Base-by-base conservation (phyloP, 192 early-diverging fungal genomes). In the Coemansia sp. region DNA sequence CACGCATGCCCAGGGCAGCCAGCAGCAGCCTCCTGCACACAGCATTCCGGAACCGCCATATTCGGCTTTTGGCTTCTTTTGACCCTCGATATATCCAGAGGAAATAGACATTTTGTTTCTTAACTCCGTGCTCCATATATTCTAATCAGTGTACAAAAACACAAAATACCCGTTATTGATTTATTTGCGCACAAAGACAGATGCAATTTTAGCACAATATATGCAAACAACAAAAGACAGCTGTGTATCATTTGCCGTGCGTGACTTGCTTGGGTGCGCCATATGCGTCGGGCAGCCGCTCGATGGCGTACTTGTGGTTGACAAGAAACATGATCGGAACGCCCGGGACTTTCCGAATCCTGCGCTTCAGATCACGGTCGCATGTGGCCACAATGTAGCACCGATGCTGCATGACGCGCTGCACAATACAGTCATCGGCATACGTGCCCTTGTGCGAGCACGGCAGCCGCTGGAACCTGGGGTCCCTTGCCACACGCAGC, bases 381-480 rank as follows among this genome's bases (percentile, higher is more conserved):
- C 97, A 99, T 7, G 97, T 99, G 13, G 97, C 97, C 13, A 99
- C 96, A 68, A 99, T 96, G 68, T 96, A 99, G 84, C 94, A 96
- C 68, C 90, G 87, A 71, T 99, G 96, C 80, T 97, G 89, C 82
- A 87, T 90, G 30, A 98, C 85, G 13, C 97, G 81, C 58, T 96
- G 86, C 3, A 98, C 94, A 60, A 99, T 84, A 70, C 97, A 99
- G 85, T 99, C 97, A 86, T 99, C 97, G 12, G 97, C 97, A 86
- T 99, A 99, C 2, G 95, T 96, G 37, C 97, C 96, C 63, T 94
- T 96, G 77, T 99, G 97, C 52, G 94, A 88, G 80, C 97, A 98
- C 18, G 94, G 91, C 57, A 99, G 77, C 13, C 96, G 82, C 64
- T 98, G 95, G 71, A 99, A 99, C 46, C 97, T 84, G n/a, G 96